Percentiles rank a stretch among this genome's conserved stretches.
phyloP scores from a whole-genome alignment of 352 stramenopile species.

The Pythium plurisporium region DNA sequence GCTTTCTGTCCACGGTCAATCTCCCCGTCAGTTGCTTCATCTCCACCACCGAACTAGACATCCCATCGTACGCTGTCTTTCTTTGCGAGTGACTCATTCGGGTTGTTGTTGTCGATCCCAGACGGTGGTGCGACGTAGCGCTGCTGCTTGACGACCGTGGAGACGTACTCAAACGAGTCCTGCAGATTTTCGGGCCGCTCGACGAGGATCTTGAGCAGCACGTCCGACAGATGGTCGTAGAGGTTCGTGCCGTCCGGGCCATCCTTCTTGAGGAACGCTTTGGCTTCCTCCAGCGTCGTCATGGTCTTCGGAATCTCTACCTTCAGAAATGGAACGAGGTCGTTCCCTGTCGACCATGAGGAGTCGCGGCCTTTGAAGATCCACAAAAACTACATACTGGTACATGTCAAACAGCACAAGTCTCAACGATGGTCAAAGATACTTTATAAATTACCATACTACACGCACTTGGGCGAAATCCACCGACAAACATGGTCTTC shows the following conservation, averaged over 20 bases:
- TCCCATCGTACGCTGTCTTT: constrained; percentile 43
- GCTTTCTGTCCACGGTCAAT: constrained; percentile 36
- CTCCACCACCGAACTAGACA: too few species aligned
- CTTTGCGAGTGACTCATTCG: constrained; percentile 33
- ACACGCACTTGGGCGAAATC: background rate
- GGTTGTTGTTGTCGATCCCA: constrained; percentile 11
- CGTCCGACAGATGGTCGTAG: constrained; percentile 83
- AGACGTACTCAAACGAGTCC: constrained; percentile 87
- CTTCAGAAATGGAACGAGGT: background rate
- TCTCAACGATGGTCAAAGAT: too few species aligned
- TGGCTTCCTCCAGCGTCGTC: constrained; percentile 83
- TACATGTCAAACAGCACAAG: too few species aligned
- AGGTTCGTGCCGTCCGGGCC: constrained; percentile 66
- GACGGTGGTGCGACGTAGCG: constrained; percentile 35
- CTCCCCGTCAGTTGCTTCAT: too few species aligned
- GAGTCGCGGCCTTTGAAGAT: constrained; percentile 7
- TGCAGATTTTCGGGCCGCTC: constrained; percentile 82
- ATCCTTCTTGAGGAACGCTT: constrained; percentile 87
- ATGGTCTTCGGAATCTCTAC: constrained; percentile 19
- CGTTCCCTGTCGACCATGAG: background rate
- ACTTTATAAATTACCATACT: constrained; percentile 24
- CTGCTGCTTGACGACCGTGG: constrained; percentile 78
- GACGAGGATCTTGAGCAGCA: constrained; percentile 82
- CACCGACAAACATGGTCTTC: too few species aligned
- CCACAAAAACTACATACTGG: background rate